phyloP scores from a whole-genome alignment of 805 yeast species.

The Candida tibetensis region DNA sequence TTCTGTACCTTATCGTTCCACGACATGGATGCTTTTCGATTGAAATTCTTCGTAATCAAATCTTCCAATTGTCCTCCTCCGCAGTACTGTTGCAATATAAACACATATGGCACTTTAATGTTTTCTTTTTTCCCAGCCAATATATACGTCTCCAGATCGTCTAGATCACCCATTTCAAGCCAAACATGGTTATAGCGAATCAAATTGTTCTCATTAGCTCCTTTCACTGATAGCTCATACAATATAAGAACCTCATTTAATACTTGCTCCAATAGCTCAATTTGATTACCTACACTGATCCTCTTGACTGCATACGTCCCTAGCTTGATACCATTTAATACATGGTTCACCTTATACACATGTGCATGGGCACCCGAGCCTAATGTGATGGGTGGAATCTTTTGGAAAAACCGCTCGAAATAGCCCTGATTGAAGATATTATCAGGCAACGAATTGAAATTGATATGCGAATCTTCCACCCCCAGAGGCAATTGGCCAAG shows the following conservation, averaged over 20 bases:
- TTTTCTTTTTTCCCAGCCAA: conserved; percentile 11
- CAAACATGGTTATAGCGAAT: conserved; percentile 89
- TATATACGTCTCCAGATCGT: conserved; percentile 39
- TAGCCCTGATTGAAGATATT: conserved; percentile 79
- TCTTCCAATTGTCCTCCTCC: conserved; percentile 86
- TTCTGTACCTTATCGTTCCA: conserved; percentile 24
- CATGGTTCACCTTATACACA: conserved; percentile 81
- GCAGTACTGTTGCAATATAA: conserved; percentile 82
- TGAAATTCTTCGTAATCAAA: conserved; percentile 32
- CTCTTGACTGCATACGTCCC: conserved; percentile 85
- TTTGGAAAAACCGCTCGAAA: conserved; percentile 66
- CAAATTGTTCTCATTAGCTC: conserved; percentile 52
- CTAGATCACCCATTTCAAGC: conserved; percentile 67
- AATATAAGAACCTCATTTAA: conserved; percentile 76
- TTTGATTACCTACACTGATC: conserved; percentile 77
- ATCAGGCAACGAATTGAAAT: conserved; percentile 10
- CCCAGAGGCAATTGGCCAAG: conserved; percentile 24
- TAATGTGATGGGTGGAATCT: conserved; percentile 47
- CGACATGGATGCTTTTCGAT: conserved; percentile 19
- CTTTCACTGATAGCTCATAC: conserved; percentile 46
- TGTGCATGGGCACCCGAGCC: conserved; percentile 87
- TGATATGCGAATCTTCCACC: neutral
- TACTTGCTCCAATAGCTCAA: conserved; percentile 64
- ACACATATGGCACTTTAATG: conserved; percentile 63
- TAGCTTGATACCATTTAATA: conserved; percentile 63